Base-by-base conservation (phyloP, 768 basidiomycete genomes). In the Boletus rex-veris region DNA sequence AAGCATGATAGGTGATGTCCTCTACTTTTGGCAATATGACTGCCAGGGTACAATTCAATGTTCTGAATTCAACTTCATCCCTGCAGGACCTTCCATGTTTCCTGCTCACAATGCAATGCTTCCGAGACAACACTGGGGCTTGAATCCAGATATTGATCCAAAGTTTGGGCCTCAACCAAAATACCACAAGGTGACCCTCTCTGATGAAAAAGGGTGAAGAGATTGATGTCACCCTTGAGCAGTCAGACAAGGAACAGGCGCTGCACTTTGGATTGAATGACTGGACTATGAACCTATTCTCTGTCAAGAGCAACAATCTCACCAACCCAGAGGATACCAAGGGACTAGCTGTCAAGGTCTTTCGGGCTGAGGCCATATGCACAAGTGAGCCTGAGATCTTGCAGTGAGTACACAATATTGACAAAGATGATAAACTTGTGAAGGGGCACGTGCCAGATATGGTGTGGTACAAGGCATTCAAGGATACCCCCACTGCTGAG, bases 61-160 rank as follows among this genome's bases (percentile, higher is more conserved):
- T n/a, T 42, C 52, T 5, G 51, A 15, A 1, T 21, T 60, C 4
- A 58, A 62, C n/a, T 50, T 55, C 21, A 45, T 62, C 5, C n/a
- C n/a, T n/a, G n/a, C 12, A 60, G 11, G 61, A 57, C 10, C 53
- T 58, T 10, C 53, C 58, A 2, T 51, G 45, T 1, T 59, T 58
- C 3, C 40, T 61, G 1, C 45, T 60, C 12, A 39, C 44, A 7
- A 37, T 57, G 50, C 50, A 62, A 19, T 50, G 55, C 5, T 54
- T 60, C 46, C 1, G 18, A 11, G 9, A 5, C 38, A 9, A 4
- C 43, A 60, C 18, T 60, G 58, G 55, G 61, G 55, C 7, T 14
- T 40, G 37, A 2, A 38, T 38, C 37, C 37, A 12, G 12, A 38
- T 38, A n/a, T 38, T 0, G 37, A 38, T 16, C 37, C 37, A 3